These are phyloP conservation scores for Malus asiatica DNA, from an alignment of 306 rosid species.

Conservation along the genomic window DNA sequence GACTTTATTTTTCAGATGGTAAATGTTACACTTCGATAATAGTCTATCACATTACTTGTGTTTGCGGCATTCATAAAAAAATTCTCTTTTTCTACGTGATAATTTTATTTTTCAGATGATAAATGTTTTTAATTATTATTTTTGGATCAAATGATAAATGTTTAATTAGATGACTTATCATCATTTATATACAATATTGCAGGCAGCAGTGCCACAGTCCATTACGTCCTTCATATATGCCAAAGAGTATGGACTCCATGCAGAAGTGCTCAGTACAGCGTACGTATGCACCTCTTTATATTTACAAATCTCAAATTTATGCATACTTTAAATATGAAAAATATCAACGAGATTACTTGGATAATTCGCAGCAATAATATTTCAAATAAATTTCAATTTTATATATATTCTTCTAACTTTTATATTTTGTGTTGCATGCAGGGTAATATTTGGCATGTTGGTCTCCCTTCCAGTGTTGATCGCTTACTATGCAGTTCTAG, in stretches of 20 bases:
- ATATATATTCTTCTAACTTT: neutral
- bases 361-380: neutral
- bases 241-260: conserved; percentile 78
- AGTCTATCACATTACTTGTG: too few relatives aligned
- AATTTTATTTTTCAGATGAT: neutral
- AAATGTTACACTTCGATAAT: too few relatives aligned
- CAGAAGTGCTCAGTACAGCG: conserved; percentile 94
- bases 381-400: too few relatives aligned
- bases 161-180: neutral
- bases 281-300: conserved; percentile 53
- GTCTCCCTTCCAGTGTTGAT: conserved; percentile 69
- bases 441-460: conserved; percentile 83
- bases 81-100: neutral
- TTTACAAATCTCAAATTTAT: neutral
- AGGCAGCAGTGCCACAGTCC: conserved; percentile 96
- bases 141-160: neutral
- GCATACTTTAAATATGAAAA: neutral
- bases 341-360: neutral
- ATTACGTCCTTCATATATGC: conserved; percentile 89
- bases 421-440: conserved; percentile 31
- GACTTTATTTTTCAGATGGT: too few relatives aligned
- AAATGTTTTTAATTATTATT: neutral
- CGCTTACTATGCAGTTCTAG: conserved; percentile 63
- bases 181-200: conserved; percentile 2
- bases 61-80: neutral